Evolutionary conservation across 441 rosid species (phyloP), one percentile per base, ranked within the genome.

Genomic region (Populus hybrid): DNA sequence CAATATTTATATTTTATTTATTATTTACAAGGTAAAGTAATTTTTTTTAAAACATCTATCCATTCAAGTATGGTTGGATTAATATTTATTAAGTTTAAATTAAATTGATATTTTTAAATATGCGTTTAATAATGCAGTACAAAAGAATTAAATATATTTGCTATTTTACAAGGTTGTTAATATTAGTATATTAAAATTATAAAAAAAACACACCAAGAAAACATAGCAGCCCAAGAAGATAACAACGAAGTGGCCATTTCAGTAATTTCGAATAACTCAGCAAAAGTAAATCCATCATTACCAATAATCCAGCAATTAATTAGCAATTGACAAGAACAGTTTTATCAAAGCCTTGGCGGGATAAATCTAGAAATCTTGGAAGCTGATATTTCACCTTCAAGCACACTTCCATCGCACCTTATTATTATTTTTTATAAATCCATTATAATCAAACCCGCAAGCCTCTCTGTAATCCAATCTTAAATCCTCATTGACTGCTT

Each of bases 191-290:
- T 30, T 30, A 30, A 30, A 30, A 30, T 30, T 30, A 30, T 30
- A 28, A 30, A 30, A 30, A 30, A 30, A 30, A 30, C 32, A 30
- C 32, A 3, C 32, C 32, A 38, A 38, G 2, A 10, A 40, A 40
- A 11, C 16, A 46, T 4, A 46, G 20, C 57, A 4, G 57, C 57
- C 16, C 57, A 46, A 14, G 1, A 46, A 4, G 57, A 14, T 46
- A 14, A 46, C 18, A 5, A 46, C 2, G 20, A 14, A 46, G 57
- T 0, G n/a, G 57, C 18, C 0, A 50, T 86, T 88, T 93, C 91
- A 91, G 94, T 89, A 92, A 89, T 82, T 90, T 92, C 92, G 57
- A 46, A 50, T 14, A 6, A 50, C 57, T 14, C 57, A 14, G 57
- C 18, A 14, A 14, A 50, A 50, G 57, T 50, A 50, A 50, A 50